A percentile compares a stretch with the other conserved stretches of the same genome.
These are phyloP conservation scores for Plantago coronopus DNA, from an alignment of 305 asterid genomes.

Conservation along the genomic window DNA sequence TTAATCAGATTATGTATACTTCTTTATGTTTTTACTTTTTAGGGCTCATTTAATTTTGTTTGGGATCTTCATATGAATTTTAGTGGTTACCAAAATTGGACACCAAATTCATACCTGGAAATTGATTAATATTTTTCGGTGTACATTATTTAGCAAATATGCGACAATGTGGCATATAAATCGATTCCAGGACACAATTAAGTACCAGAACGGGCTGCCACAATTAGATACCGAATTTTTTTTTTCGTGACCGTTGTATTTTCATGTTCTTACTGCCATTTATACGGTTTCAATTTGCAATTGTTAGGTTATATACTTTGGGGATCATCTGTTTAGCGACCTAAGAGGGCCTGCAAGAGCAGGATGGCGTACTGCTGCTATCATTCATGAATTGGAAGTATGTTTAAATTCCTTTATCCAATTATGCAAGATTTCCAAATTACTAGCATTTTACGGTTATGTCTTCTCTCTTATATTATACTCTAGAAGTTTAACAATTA, in stretches of 20 bases:
- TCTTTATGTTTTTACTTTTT: no score
- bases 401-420: slow-evolving; percentile 16
- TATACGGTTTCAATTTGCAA: slow-evolving; percentile 9
- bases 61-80: no score
- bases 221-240: no score
- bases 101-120: no score
- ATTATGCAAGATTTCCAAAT: neutral
- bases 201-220: no score
- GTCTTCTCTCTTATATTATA: neutral
- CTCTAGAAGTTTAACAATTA: neutral
- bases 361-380: slow-evolving; percentile 98
- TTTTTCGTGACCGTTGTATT: neutral
- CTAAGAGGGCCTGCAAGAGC: slow-evolving; percentile 97
- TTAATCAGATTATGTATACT: no score
- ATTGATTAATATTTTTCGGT: no score
- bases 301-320: slow-evolving; percentile 88
- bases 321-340: slow-evolving; percentile 97
- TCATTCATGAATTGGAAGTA: slow-evolving; percentile 89
- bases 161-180: no score
- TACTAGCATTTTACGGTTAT: neutral
- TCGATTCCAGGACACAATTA: no score
- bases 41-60: no score
- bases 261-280: slow-evolving; percentile 11
- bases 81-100: no score
- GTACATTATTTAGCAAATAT: no score